These are phyloP conservation scores for Plasmodium malariae DNA, from an alignment of 169 alveolate species.

Conservation along the genomic window DNA sequence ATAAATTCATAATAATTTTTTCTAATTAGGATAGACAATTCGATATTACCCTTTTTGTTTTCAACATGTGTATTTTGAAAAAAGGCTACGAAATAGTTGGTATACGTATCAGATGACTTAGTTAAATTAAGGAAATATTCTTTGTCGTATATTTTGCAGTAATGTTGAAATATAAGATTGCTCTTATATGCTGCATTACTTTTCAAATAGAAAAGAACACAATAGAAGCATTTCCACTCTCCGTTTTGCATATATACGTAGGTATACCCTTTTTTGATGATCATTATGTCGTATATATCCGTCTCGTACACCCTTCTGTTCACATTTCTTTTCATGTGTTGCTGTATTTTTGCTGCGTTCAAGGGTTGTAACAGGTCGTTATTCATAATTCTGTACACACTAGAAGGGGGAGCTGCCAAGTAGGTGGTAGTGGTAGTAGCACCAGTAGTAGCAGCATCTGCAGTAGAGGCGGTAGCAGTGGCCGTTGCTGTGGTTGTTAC, in stretches of 20 bases:
- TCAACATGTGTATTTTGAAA: constrained; percentile 13
- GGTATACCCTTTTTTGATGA: constrained; percentile 31
- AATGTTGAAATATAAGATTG: constrained; percentile 26
- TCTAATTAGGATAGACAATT: constrained; percentile 14
- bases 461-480: no score
- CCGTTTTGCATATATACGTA: background rate
- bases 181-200: constrained; percentile 14
- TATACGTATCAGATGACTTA: background rate
- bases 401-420: no score
- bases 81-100: constrained; percentile 33
- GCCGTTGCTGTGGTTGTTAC: no score
- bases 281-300: constrained; percentile 44
- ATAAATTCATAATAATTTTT: constrained; percentile 37
- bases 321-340: constrained; percentile 20
- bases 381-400: no score
- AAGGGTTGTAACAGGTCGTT: no score
- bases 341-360: background rate
- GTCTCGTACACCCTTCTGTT: constrained; percentile 35
- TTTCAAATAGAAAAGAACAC: constrained; percentile 26
- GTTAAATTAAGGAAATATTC: background rate
- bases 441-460: background rate
- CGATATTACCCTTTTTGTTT: background rate
- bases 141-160: constrained; percentile 45
- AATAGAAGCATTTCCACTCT: constrained; percentile 30
- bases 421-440: no score